A percentile compares a stretch with the other conserved stretches of the same genome.
These are phyloP conservation scores for Ascoidea rubescens DNA, from an alignment of 805 yeast species.

Conservation along the genomic window DNA sequence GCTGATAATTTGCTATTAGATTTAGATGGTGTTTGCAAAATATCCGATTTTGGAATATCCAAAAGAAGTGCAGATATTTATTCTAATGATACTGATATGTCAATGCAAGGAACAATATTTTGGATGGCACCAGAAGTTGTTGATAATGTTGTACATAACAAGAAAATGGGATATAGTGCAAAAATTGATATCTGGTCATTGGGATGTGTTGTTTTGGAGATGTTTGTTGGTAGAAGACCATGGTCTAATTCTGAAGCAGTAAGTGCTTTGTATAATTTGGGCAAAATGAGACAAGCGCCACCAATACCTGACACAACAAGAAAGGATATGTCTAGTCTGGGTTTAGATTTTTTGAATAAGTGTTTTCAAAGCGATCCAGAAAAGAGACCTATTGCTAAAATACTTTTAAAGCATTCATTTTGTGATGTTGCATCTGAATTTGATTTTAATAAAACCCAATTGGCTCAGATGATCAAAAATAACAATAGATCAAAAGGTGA, in stretches of 20 bases:
- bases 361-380: constrained; percentile 75
- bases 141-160: constrained; percentile 59
- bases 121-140: constrained; percentile 99
- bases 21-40: constrained; percentile 86
- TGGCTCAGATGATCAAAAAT: constrained; percentile 37
- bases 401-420: constrained; percentile 41
- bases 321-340: constrained; percentile 46
- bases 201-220: constrained; percentile 93
- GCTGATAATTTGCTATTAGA: constrained; percentile 87
- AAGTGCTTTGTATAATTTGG: constrained; percentile 84
- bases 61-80: constrained; percentile 76
- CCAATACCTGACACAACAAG: constrained; percentile 88
- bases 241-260: constrained; percentile 95
- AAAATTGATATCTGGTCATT: constrained; percentile 97
- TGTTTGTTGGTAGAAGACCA: constrained; percentile 95
- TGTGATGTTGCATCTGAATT: constrained; percentile 27
- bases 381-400: constrained; percentile 76
- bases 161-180: constrained; percentile 88
- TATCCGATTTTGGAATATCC: constrained; percentile 93
- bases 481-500: constrained; percentile 18
- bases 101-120: constrained; percentile 96
- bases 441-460: constrained; percentile 36
- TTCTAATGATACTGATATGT: constrained; percentile 86
- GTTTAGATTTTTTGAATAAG: constrained; percentile 53
- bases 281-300: constrained; percentile 80